Evolutionary conservation across 768 basidiomycete genomes (phyloP).

Genomic region (Baorangia bicolor): DNA sequence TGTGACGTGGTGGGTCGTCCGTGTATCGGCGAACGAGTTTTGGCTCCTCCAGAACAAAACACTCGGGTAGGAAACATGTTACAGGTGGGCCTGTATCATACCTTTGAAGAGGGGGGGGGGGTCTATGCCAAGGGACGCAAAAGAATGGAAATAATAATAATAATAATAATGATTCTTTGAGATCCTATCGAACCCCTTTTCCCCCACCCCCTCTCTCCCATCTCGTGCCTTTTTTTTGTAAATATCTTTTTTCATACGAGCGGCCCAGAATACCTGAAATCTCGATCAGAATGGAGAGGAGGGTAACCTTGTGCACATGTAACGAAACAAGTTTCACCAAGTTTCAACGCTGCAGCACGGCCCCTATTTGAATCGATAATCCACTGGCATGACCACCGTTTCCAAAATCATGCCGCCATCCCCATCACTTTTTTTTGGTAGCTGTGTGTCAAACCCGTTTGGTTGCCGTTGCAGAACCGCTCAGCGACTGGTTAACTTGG

Average conservation of each 20-base stretch:
- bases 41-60: neutral
- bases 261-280: neutral
- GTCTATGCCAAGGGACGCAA: neutral
- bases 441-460: too few relatives aligned
- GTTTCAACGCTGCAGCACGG: too few relatives aligned
- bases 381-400: neutral
- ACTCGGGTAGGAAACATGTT: conserved; percentile 12
- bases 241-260: neutral
- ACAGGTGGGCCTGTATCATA: neutral
- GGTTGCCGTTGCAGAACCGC: too few relatives aligned
- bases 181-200: neutral
- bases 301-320: neutral
- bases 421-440: too few relatives aligned
- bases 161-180: neutral
- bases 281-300: conserved; percentile 11
- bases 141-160: neutral
- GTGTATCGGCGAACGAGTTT: conserved; percentile 8
- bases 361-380: too few relatives aligned
- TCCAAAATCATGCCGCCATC: neutral
- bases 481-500: too few relatives aligned
- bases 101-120: neutral
- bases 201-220: neutral
- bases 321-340: conserved; percentile 7
- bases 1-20: conserved; percentile 20
- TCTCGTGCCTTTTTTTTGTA: neutral